Evolutionary conservation across 805 yeast genomes (phyloP), one percentile per base, ranked within the genome.

Genomic region (Wickerhamomyces bisporus): DNA sequence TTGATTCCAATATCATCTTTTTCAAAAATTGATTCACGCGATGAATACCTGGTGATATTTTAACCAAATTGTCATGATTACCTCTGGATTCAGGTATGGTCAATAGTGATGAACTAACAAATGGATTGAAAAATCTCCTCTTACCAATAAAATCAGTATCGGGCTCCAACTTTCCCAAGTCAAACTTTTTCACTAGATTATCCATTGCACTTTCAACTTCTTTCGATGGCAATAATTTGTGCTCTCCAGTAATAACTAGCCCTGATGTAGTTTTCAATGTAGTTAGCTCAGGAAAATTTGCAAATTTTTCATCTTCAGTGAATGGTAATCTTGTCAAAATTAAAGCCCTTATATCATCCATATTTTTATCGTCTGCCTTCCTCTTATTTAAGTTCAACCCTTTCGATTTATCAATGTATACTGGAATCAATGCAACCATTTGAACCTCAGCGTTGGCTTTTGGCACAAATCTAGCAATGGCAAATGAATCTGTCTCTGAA

Each of bases 261-360:
- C 60, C 53, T 43, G 60, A 51, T 1, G 60, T 60, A 1, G 68
- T 65, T 19, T 49, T 52, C 12, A 66, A 41, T 4, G 64, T 56
- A 9, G 58, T 50, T 19, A 76, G 45, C 27, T 55, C 53, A 6
- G 68, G 64, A 47, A 82, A 74, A 18, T 66, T 67, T 3, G 88
- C 76, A 13, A 77, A 65, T 47, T 75, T 74, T 44, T 78, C 82
- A 55, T 88, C 96, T 45, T 86, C 95, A 30, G 73, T 71, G 57
- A 74, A 85, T 2, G 96, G 93, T 11, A 87, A 53, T 32, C 79
- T 63, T 11, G 70, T 68, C 45, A 79, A 53, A 1, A 72, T 60
- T 38, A 86, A 67, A 0, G 70, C 68, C 41, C 72, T 64, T 15
- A 54, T 41, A 12, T 54, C 51, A 14, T 36, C 41, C 23, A 40